Evolutionary conservation across 495 filamentous ascomycete genomes (phyloP).

Genomic region (Penicillium chermesinum): DNA sequence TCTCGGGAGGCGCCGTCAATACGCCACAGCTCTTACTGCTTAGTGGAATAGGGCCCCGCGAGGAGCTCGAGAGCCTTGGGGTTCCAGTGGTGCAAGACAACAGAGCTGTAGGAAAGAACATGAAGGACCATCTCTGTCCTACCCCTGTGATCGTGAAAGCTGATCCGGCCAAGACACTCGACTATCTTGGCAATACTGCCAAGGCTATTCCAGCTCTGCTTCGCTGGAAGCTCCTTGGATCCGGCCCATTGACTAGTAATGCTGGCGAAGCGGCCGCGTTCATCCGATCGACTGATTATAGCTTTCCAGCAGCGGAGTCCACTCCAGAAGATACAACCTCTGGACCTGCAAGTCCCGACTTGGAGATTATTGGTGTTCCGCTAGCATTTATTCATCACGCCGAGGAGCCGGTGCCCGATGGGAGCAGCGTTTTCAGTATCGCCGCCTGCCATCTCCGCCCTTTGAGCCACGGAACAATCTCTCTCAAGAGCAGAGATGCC

Average conservation of each 20-base stretch:
- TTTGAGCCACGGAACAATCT: conserved; percentile 15
- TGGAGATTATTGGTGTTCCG: conserved; percentile 22
- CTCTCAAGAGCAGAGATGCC: conserved; percentile 14
- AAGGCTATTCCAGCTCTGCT: conserved; percentile 16
- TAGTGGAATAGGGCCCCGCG: conserved; percentile 31
- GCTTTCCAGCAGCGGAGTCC: conserved; percentile 2
- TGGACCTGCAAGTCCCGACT: conserved; percentile 9
- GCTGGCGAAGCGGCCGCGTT: conserved; percentile 20
- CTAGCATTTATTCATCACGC: conserved; percentile 21
- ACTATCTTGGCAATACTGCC: conserved; percentile 15
- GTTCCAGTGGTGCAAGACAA: conserved; percentile 12
- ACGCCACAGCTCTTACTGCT: conserved; percentile 34
- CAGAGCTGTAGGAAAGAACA: conserved; percentile 11
- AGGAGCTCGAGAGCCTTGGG: conserved; percentile 25
- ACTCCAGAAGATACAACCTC: conserved; percentile 10
- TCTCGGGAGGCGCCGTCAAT: conserved; percentile 27
- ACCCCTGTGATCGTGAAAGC: conserved; percentile 20
- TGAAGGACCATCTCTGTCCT: conserved; percentile 20
- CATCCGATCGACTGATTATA: conserved; percentile 11
- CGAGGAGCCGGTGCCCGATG: conserved; percentile 13
- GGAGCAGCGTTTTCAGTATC: conserved; percentile 14
- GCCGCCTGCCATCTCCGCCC: conserved; percentile 17
- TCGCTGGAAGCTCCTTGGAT: conserved; percentile 14
- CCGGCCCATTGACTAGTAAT: conserved; percentile 20
- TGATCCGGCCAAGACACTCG: conserved; percentile 13